phyloP scores from a whole-genome alignment of 2,329 filamentous ascomycete species.

The Alternaria viburni region DNA sequence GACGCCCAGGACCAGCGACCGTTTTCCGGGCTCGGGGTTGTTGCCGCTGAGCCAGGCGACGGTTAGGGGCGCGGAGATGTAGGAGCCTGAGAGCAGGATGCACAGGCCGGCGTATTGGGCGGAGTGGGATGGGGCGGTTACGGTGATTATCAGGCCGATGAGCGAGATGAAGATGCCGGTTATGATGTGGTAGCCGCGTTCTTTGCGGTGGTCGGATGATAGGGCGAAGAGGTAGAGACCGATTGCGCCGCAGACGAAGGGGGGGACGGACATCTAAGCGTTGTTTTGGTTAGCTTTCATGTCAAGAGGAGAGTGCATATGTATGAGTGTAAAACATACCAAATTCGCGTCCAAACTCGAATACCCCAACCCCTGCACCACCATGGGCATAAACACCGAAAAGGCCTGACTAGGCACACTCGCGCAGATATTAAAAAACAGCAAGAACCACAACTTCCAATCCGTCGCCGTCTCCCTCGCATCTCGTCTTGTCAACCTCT shows the following conservation, averaged over 20 bases:
- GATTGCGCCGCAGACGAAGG: slow-evolving; percentile 55
- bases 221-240: slow-evolving; percentile 54
- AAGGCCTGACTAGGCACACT: slow-evolving; percentile 46
- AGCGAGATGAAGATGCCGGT: slow-evolving; percentile 53
- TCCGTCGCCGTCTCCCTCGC: slow-evolving; percentile 23
- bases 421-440: slow-evolving; percentile 52
- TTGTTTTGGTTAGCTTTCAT: background rate
- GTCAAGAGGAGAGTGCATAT: too few species aligned
- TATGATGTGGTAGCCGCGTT: slow-evolving; percentile 50
- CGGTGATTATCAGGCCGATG: slow-evolving; percentile 29
- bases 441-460: slow-evolving; percentile 31
- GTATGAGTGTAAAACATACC: too few species aligned
- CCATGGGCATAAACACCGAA: slow-evolving; percentile 56
- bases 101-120: slow-evolving; percentile 27
- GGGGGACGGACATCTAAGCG: slow-evolving; percentile 53
- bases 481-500: slow-evolving; percentile 23
- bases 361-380: slow-evolving; percentile 47
- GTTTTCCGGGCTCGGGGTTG: slow-evolving; percentile 30
- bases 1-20: slow-evolving; percentile 26
- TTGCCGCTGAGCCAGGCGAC: slow-evolving; percentile 33
- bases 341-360: slow-evolving; percentile 26
- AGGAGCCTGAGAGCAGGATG: slow-evolving; percentile 32
- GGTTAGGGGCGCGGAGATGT: slow-evolving; percentile 30
- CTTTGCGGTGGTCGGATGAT: slow-evolving; percentile 50
- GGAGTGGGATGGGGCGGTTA: slow-evolving; percentile 8